Percentiles rank a stretch among this genome's conserved stretches.
Conservation (phyloP, 2,329 filamentous ascomycete genomes). For the Monilinia polystroma region DNA sequence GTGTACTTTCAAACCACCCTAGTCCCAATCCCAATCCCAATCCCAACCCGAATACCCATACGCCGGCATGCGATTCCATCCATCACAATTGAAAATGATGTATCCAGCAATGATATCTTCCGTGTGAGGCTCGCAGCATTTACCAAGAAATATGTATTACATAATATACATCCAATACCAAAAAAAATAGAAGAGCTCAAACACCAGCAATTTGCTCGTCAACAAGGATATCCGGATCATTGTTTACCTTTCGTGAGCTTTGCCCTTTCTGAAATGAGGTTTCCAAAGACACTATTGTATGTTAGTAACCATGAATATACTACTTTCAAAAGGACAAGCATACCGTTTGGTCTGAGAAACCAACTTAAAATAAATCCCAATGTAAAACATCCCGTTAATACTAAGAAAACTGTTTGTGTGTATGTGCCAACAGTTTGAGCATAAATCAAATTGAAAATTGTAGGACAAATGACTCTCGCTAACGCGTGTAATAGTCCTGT, state of each 20-base stretch:
- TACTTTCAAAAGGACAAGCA: conserved; percentile 42
- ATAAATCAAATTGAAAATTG: conserved; percentile 84
- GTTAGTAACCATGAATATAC: conserved; percentile 5
- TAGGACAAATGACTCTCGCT: conserved; percentile 73
- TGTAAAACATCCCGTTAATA: conserved; percentile 65
- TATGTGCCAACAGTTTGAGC: conserved; percentile 74
- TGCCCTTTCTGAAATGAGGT: conserved; percentile 5
- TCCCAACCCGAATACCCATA: background rate
- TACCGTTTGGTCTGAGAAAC: conserved; percentile 72
- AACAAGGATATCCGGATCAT: conserved; percentile 27
- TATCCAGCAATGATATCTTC: background rate
- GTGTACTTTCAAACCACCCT: background rate
- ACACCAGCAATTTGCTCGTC: conserved; percentile 30
- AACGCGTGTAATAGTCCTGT: conserved; percentile 83
- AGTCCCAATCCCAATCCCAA: no score
- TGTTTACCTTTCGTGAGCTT: conserved; percentile 5
- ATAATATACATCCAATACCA: background rate
- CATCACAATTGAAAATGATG: background rate
- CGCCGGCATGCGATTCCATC: background rate
- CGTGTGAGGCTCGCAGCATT: background rate
- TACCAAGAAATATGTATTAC: background rate
- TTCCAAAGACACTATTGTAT: conserved; percentile 29
- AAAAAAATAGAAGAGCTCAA: background rate
- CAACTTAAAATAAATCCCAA: conserved; percentile 65
- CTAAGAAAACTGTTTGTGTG: conserved; percentile 80